Base-by-base conservation (phyloP, 192 early-diverging fungal species). In the Coemansia sp. region DNA sequence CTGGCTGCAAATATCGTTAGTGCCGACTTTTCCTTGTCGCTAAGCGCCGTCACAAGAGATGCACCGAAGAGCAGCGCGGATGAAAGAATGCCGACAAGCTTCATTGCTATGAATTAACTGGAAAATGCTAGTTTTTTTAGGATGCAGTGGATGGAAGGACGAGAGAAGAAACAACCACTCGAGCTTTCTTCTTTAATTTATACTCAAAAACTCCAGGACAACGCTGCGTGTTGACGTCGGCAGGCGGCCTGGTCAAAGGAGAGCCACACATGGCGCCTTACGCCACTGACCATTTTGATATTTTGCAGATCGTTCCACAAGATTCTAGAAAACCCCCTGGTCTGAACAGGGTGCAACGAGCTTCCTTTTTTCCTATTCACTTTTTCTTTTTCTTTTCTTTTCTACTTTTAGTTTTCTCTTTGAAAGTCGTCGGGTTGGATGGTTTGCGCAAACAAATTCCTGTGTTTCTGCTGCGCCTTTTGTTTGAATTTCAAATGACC, bases 21-120 rank as follows among this genome's bases (percentile, higher is more conserved):
- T 0, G 65, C 72, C 3, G 38, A 39, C 24, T 64, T 74, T 46
- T 66, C 70, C 54, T 64, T 67, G 44, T 74, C 72, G 0, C 60
- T 52, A 22, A 74, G 34, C 4, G 56, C 44, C 1, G 38, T 55
- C 7, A 33, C 63, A 53, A 62, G 19, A 21, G 55, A 10, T n/a
- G 58, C 29, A 11, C 42, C 43, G 36, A 46, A 40, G 36, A 40
- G 26, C 15, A 50, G 22, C 12, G 27, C 26, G 14, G 22, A 50
- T 5, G 14, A 7, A 27, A 42, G 21, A 10, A 24, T 4, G 3
- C 19, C 29, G 10, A 21, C 18, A 11, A 62, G 34, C 17, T 54
- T 41, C 61, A 62, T 62, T 46, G 4, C 15, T 21, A 17, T 39
- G 10, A 41, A 12, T 40, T 36, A 21, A 7, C 24, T 18, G 24